Evolutionary conservation across 768 basidiomycete genomes (phyloP), one percentile per base, ranked within the genome.

Genomic region (Suillus lakei): DNA sequence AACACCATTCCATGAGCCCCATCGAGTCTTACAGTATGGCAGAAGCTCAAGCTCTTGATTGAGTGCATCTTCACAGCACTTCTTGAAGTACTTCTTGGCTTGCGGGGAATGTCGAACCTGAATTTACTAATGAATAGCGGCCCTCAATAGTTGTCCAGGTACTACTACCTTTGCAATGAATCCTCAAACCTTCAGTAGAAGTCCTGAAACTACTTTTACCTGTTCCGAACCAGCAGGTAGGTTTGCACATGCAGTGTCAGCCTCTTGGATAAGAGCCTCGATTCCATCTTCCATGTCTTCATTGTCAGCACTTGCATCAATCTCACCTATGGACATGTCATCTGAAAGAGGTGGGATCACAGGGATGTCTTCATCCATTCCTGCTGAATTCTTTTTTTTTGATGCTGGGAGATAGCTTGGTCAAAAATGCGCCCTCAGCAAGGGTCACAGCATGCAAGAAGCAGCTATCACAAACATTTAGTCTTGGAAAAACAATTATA

Each of bases 251-350:
- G 38, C 38, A 39, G 38, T 39, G 10, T 39, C 38, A 12, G 38
- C 38, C 10, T 39, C 38, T 39, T 15, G 38, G 38, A 39, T 39
- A 39, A 39, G 38, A 48, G 48, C 48, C 23, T 48, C n/a, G 6
- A 48, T 26, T 48, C 13, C 48, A 5, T 48, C 13, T 26, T 26
- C 48, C 7, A 3, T 48, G 13, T 48, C 23, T 26, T 48, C 13
- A 26, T 48, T 13, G 8, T 26, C 48, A 48, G 23, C 13, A 39
- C 38, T 13, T 1, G 38, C 38, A 39, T 39, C 12, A 13, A 39
- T 39, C 38, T 39, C 38, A 15, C 38, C 38, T 13, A 39, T 12
- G 38, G 38, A 77, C 10, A 38, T 38, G 36, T 38, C 12, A 12
- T 39, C 38, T 39, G 38, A 39, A 39, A 13, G 38, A 48, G 23